Conservation (phyloP, 176 grass and related monocot species). For the Cocos nucifera region DNA sequence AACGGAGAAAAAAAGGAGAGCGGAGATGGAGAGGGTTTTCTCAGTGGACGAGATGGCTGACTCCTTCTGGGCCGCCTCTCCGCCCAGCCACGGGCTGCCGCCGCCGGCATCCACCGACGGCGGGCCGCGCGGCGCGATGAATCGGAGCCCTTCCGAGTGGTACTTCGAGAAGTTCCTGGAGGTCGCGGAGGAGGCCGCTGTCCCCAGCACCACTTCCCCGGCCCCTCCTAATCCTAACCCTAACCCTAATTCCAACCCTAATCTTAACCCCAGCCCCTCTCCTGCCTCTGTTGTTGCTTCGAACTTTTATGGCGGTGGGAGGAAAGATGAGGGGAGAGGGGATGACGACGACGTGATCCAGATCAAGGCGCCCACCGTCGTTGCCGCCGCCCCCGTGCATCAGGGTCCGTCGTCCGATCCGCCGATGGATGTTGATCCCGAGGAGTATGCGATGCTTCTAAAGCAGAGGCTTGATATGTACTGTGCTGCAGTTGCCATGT, state of each 20-base stretch:
- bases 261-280: background rate
- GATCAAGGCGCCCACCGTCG: background rate
- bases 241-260: slow-evolving; percentile 5
- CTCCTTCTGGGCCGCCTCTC: slow-evolving; percentile 17
- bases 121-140: slow-evolving; percentile 22
- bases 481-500: slow-evolving; percentile 54
- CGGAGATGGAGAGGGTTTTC: slow-evolving; percentile 40
- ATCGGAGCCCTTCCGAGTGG: slow-evolving; percentile 30
- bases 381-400: background rate
- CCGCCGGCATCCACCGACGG: background rate
- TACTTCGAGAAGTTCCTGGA: slow-evolving; percentile 51
- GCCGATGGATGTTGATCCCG: slow-evolving; percentile 11
- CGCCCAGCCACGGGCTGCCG: slow-evolving; percentile 1
- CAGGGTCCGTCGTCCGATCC: background rate
- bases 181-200: slow-evolving; percentile 4
- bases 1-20: too few relatives aligned
- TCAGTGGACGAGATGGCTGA: slow-evolving; percentile 28
- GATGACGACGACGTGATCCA: slow-evolving; percentile 17
- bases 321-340: background rate
- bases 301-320: background rate
- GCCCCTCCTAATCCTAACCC: background rate
- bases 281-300: background rate
- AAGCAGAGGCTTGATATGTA: slow-evolving; percentile 56
- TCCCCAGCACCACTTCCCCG: background rate
- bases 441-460: slow-evolving; percentile 46